These are phyloP conservation scores for Camellia granthamiana DNA, from an alignment of 148 eudicot genomes.

Conservation along the genomic window DNA sequence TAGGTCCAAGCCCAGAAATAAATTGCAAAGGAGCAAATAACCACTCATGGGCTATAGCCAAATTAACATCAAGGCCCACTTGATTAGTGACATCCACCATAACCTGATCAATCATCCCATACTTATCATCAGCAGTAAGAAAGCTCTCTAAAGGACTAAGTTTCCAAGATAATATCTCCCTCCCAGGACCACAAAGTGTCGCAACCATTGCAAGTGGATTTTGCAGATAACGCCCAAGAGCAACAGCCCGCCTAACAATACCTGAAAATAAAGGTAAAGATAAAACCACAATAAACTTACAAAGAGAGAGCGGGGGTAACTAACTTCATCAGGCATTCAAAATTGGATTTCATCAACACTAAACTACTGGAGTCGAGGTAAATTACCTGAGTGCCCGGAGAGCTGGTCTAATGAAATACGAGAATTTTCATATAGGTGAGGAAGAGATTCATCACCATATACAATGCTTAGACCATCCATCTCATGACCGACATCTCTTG, in stretches of 20 bases:
- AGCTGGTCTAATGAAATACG: slow-evolving; percentile 86
- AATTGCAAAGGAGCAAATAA: slow-evolving; percentile 85
- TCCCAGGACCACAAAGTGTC: slow-evolving; percentile 85
- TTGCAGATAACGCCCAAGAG: slow-evolving; percentile 84
- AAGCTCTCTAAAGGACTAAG: slow-evolving; percentile 77
- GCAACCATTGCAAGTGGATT: slow-evolving; percentile 98
- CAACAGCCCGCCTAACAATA: slow-evolving; percentile 89
- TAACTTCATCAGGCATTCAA: neutral
- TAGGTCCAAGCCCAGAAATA: slow-evolving; percentile 96
- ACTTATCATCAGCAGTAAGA: slow-evolving; percentile 89
- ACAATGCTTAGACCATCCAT: slow-evolving; percentile 72
- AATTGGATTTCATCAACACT: slow-evolving; percentile 13
- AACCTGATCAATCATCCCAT: slow-evolving; percentile 86
- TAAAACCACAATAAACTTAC: neutral
- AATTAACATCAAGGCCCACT: slow-evolving; percentile 90
- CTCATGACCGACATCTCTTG: slow-evolving; percentile 86
- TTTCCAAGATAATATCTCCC: slow-evolving; percentile 93
- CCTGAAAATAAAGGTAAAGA: slow-evolving; percentile 40
- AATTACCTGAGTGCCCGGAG: slow-evolving; percentile 67
- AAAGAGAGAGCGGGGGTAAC: neutral
- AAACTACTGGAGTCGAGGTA: neutral
- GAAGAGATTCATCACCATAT: slow-evolving; percentile 87
- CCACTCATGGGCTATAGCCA: slow-evolving; percentile 97
- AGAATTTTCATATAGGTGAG: slow-evolving; percentile 91
- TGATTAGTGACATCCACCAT: slow-evolving; percentile 98